Percentiles rank a stretch among this genome's conserved stretches.
These are phyloP conservation scores for Colletotrichum abscissum DNA, from an alignment of 2,329 filamentous ascomycete species.

Conservation along the genomic window DNA sequence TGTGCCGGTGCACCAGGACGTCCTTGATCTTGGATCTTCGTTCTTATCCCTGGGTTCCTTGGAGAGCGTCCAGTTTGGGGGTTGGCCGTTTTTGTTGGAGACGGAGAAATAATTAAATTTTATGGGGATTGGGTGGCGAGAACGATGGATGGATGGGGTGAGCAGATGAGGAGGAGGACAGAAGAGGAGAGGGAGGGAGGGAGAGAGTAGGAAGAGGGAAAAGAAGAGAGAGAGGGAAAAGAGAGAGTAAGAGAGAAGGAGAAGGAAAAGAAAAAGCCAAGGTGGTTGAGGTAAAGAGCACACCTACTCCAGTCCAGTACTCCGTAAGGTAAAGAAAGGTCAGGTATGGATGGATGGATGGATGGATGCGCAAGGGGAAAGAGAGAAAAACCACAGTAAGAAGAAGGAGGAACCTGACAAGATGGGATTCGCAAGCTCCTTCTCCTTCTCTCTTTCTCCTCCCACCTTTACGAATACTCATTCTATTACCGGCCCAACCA, in stretches of 20 bases:
- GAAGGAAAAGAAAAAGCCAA: slow-evolving; percentile 2
- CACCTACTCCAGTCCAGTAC: background rate
- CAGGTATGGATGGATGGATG: background rate
- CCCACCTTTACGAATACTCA: background rate
- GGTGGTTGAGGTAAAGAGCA: slow-evolving; percentile 19
- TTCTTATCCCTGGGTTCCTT: background rate
- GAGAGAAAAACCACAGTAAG: background rate
- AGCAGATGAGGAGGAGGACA: slow-evolving; percentile 9
- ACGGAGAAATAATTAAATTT: background rate
- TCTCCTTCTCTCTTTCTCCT: background rate
- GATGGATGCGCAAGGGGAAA: background rate
- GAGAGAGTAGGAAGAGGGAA: slow-evolving; percentile 1
- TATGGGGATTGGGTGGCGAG: slow-evolving; percentile 22
- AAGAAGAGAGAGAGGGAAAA: slow-evolving; percentile 10
- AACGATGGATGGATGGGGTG: slow-evolving; percentile 22
- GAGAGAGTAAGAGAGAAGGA: background rate
- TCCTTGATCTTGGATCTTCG: background rate
- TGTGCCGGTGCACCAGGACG: background rate
- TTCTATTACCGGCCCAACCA: slow-evolving; percentile 16
- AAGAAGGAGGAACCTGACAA: slow-evolving; percentile 12
- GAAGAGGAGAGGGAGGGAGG: slow-evolving; percentile 9
- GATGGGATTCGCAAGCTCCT: slow-evolving; percentile 4
- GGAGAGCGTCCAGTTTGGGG: no score
- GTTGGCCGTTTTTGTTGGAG: slow-evolving; percentile 7
- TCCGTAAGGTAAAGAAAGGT: background rate